Percentiles rank a stretch among this genome's conserved stretches.
phyloP scores from a whole-genome alignment of 164 flowering plant genomes.

The Pachysandra terminalis region DNA sequence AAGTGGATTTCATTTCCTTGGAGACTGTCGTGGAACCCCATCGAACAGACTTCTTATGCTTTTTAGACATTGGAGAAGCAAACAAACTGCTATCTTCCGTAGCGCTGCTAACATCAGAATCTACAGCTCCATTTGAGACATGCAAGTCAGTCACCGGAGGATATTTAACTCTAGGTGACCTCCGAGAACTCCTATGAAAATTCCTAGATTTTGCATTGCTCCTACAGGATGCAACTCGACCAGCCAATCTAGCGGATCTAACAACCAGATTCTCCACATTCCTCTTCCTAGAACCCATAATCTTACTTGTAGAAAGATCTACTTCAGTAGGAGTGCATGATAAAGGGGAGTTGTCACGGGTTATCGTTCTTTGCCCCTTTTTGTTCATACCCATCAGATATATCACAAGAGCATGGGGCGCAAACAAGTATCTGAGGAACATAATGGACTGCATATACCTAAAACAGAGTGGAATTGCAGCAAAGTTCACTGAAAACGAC shows the following conservation, averaged over 20 bases:
- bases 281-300: constrained; percentile 8
- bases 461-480: constrained; percentile 63
- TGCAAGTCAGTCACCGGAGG: constrained; percentile 20
- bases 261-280: constrained; percentile 13
- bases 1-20: constrained; percentile 26
- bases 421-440: constrained; percentile 24
- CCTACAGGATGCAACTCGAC: constrained; percentile 24
- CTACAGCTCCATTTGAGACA: constrained; percentile 23
- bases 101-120: constrained; percentile 24
- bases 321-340: constrained; percentile 12
- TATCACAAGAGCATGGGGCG: constrained; percentile 15
- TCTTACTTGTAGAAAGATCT: constrained; percentile 4
- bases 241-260: constrained; percentile 18
- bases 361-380: constrained; percentile 10
- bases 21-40: constrained; percentile 14
- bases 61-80: constrained; percentile 19
- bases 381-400: background rate
- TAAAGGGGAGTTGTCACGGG: background rate
- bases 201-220: constrained; percentile 26
- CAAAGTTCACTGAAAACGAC: constrained; percentile 48
- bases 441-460: constrained; percentile 40
- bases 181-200: constrained; percentile 41
- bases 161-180: constrained; percentile 37
- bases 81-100: constrained; percentile 23
- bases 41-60: constrained; percentile 30